Base-by-base conservation (phyloP, 148 eudicot species). In the Agrostemma githago region DNA sequence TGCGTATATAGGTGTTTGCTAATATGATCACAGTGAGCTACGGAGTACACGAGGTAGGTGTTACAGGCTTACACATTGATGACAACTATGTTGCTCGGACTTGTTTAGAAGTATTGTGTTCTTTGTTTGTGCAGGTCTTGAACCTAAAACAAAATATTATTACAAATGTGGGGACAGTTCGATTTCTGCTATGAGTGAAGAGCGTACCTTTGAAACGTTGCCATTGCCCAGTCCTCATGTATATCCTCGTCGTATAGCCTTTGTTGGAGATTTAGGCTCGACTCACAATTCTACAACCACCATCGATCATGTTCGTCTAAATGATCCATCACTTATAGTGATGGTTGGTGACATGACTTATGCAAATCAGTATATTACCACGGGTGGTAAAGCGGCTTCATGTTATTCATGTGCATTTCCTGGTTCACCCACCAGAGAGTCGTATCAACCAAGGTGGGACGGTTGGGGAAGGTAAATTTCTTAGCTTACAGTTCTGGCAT, bases 401-500 rank as follows among this genome's bases (percentile, higher is more conserved):
- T 91, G 93, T 82, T 94, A 68, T 78, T 87, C 96, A 3, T 88
- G 98, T 84, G 78, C 84, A 14, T 94, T 94, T 66, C 97, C 97
- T 7, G 85, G 86, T 79, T 83, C 98, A 12, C 98, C 98, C 68
- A 91, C 83, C 8, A 82, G 97, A 81, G 97, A 94, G 79, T 72
- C 93, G 2, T 91, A 85, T 85, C 98, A 94, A 76, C 97, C 97
- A 1, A 89, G 98, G 11, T 94, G 98, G 98, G 98, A 94, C 77
- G 97, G 89, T 39, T 94, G 98, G 98, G 89, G 93, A 85, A 91
- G 98, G 98, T 94, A 88, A 66, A 17, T 66, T 59, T 48, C n/a
- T 9, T 61, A 39, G 17, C 46, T 34, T 37, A 51, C 21, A 61
- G 26, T 42, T 11, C 54, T 46, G 15, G 2, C 10, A 46, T 16